A percentile compares a stretch with the other conserved stretches of the same genome.
phyloP scores from a whole-genome alignment of 192 early-diverging fungal species.

The Rhizophagus clarus region DNA sequence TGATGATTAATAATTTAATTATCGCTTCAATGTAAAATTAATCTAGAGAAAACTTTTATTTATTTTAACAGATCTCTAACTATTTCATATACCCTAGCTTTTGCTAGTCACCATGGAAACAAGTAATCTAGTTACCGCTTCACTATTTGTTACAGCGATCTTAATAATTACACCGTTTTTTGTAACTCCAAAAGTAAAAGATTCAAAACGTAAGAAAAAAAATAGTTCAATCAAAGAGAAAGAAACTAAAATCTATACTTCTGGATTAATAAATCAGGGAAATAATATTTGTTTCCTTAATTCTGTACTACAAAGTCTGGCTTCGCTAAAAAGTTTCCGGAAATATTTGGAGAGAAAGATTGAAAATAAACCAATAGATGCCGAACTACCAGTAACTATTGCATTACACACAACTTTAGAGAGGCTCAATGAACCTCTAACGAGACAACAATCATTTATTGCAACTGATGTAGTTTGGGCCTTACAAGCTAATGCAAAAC shows the following conservation, averaged over 20 bases:
- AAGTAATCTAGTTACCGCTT: not conserved
- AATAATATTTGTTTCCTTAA: conserved; percentile 90
- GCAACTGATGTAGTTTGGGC: conserved; percentile 59
- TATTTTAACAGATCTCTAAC: too few species aligned
- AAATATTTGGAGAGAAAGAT: conserved; percentile 16
- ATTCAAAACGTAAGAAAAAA: conserved; percentile 14
- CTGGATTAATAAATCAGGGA: conserved; percentile 80
- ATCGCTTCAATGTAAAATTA: too few species aligned
- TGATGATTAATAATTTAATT: too few species aligned
- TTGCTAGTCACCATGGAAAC: not conserved
- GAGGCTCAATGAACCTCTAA: conserved; percentile 35
- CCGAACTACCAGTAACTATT: conserved; percentile 35
- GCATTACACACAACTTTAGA: conserved; percentile 38
- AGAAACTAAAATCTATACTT: conserved; percentile 36
- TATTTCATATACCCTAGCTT: too few species aligned
- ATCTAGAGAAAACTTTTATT: too few species aligned
- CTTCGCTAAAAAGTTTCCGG: conserved; percentile 30
- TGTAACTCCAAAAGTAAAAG: not conserved
- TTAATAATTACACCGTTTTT: not conserved
- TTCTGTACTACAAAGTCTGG: conserved; percentile 68
- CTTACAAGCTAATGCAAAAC: conserved; percentile 38
- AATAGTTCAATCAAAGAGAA: not conserved
- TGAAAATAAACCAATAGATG: not conserved
- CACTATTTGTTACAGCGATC: not conserved
- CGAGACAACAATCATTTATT: conserved; percentile 44